Evolutionary conservation across 805 yeast species (phyloP), one percentile per base, ranked within the genome.

Genomic region (Blastobotrys mokoenaii): DNA sequence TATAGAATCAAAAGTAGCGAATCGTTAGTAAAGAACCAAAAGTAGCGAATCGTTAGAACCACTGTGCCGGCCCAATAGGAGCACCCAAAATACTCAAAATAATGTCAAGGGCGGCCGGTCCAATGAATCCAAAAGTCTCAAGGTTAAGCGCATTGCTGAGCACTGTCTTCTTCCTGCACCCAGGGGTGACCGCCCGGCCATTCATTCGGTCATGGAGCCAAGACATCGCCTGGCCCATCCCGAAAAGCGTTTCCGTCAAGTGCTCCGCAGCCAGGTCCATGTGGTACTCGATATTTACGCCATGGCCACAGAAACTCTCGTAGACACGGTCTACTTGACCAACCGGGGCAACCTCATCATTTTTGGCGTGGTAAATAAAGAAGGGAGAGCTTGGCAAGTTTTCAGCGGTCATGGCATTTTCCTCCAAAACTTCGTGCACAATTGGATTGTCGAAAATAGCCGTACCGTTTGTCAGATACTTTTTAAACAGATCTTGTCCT

Each of bases 291-390:
- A 43, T 33, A 11, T 29, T 18, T 3, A 33, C 45, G 7, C 45
- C 45, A 17, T 29, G 18, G 11, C 34, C 33, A 27, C 45, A 43
- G 34, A 25, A 43, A 2, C 25, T 20, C 2, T 36, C 16, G 35
- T 36, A 35, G 2, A 17, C 14, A 2, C 11, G 10, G n/a, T 36
- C 39, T 3, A 22, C 36, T 11, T 8, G 27, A 2, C 12, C 11
- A 22, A 36, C 14, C 8, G 40, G 37, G 4, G 55, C 53, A 2
- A 54, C 47, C 31, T 47, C 54, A 45, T 62, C 66, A 15, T 44
- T 38, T 30, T 43, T 41, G 12, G 59, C 58, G 29, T 58, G 61
- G 50, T 59, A 60, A 12, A 61, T 47, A 41, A 45, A 52, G 42
- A 58, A 3, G 2, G 55, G 57, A 6, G 45, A 38, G 22, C 45